phyloP scores from a whole-genome alignment of 306 rosid genomes.

The Ziziphus jujuba region DNA sequence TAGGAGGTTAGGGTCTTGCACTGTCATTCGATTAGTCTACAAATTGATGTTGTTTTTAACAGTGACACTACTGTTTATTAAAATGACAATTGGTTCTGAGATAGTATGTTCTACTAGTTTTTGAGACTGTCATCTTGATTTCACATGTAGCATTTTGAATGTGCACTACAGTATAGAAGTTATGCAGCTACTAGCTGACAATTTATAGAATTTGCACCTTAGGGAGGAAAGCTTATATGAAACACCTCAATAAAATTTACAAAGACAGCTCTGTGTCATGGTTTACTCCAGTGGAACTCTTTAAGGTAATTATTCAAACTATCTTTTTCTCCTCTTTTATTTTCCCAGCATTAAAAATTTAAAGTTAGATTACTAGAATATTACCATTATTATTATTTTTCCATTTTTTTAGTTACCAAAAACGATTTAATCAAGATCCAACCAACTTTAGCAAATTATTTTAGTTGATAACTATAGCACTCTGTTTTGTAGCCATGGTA shows the following conservation, averaged over 20 bases:
- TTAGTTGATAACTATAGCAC: background rate
- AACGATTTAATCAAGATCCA: background rate
- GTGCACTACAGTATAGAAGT: background rate
- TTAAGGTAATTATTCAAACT: slow-evolving; percentile 57
- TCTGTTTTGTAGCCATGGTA: slow-evolving; percentile 78
- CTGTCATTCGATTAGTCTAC: too few relatives aligned
- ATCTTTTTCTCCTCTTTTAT: background rate
- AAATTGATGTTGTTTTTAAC: too few relatives aligned
- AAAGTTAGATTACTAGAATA: slow-evolving; percentile 13
- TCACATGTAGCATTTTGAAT: background rate
- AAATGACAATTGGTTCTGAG: background rate
- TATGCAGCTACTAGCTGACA: background rate
- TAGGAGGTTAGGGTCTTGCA: too few relatives aligned
- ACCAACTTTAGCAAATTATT: background rate
- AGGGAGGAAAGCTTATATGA: slow-evolving; percentile 89
- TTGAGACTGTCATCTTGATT: background rate
- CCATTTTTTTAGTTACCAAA: slow-evolving; percentile 3
- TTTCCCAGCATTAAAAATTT: background rate
- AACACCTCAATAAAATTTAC: slow-evolving; percentile 74
- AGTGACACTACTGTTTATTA: too few relatives aligned
- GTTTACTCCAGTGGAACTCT: slow-evolving; percentile 97
- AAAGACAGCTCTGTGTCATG: slow-evolving; percentile 74
- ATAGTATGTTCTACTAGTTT: background rate
- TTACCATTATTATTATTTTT: background rate
- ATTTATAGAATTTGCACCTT: slow-evolving; percentile 24